phyloP scores from a whole-genome alignment of 179 eudicot genomes.

The Heliamphora pulchella region DNA sequence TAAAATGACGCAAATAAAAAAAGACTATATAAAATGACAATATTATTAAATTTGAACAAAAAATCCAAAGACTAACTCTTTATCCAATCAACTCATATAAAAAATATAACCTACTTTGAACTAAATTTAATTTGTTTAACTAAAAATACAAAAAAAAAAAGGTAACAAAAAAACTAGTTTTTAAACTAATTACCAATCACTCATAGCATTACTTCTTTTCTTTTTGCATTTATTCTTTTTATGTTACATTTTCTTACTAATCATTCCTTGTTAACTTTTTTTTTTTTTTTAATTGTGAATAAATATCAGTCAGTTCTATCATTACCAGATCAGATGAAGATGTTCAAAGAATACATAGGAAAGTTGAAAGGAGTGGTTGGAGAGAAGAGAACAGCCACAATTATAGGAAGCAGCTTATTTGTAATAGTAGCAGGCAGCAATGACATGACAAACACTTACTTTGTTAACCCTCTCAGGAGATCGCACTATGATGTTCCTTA shows the following conservation, averaged over 20 bases:
- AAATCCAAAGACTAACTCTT: no score
- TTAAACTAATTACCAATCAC: no score
- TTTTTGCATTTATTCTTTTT: no score
- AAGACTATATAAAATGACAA: no score
- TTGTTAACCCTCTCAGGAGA: slow-evolving; percentile 29
- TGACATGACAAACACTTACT: slow-evolving; percentile 72
- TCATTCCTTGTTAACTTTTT: neutral
- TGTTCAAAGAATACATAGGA: slow-evolving; percentile 52
- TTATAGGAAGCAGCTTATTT: slow-evolving; percentile 42
- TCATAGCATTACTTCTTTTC: no score
- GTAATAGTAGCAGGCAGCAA: slow-evolving; percentile 60
- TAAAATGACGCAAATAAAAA: no score
- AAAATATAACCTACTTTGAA: no score
- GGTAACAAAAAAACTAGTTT: no score
- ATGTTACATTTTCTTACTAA: neutral
- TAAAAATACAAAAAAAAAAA: no score
- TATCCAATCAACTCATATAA: no score
- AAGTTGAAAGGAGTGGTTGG: slow-evolving; percentile 52
- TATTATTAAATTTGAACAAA: no score
- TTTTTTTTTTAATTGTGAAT: neutral
- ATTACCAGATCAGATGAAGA: slow-evolving; percentile 44
- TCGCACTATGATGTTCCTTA: slow-evolving; percentile 32
- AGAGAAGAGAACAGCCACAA: slow-evolving; percentile 30
- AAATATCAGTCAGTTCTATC: slow-evolving; percentile 44
- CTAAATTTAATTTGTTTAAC: no score